These are phyloP conservation scores for Anastatica hierochuntica DNA, from an alignment of 345 rosid species.

Conservation along the genomic window DNA sequence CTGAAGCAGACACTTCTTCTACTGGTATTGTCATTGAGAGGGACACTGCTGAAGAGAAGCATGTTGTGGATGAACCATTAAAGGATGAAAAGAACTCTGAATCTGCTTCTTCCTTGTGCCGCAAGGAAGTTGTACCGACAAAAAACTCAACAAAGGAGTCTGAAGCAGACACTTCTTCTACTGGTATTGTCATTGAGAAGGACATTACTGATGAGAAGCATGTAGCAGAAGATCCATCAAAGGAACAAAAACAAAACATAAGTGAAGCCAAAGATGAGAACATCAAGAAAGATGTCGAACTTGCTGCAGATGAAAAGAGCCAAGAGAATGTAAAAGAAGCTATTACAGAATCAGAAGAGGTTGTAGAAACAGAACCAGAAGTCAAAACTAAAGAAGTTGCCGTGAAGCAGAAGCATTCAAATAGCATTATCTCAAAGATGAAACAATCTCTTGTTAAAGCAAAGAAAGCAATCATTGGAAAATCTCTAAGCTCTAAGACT, in stretches of 20 bases:
- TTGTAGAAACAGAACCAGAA: slow-evolving; percentile 30
- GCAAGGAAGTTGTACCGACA: background rate
- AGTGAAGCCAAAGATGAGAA: background rate
- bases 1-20: slow-evolving; percentile 1
- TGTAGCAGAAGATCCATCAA: slow-evolving; percentile 14
- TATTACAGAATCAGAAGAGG: slow-evolving; percentile 17
- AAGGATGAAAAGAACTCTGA: slow-evolving; percentile 10
- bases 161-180: background rate
- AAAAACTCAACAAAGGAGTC: background rate
- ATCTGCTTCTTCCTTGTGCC: background rate
- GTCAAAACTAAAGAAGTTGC: slow-evolving; percentile 32
- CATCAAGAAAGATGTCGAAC: too few relatives aligned
- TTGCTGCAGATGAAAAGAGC: slow-evolving; percentile 13
- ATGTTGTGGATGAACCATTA: slow-evolving; percentile 17
- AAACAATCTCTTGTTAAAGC: slow-evolving; percentile 71
- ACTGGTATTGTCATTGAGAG: slow-evolving; percentile 7
- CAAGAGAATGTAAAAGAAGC: slow-evolving; percentile 21
- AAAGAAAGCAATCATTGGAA: slow-evolving; percentile 68
- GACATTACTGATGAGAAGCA: background rate
- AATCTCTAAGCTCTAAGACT: slow-evolving; percentile 64
- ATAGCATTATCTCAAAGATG: slow-evolving; percentile 60
- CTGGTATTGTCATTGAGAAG: background rate
- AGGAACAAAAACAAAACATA: background rate
- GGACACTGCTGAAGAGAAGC: slow-evolving; percentile 19
- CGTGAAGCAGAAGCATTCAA: slow-evolving; percentile 48